Evolutionary conservation across 805 yeast species (phyloP).

Genomic region (Hanseniaspora occidentalis): DNA sequence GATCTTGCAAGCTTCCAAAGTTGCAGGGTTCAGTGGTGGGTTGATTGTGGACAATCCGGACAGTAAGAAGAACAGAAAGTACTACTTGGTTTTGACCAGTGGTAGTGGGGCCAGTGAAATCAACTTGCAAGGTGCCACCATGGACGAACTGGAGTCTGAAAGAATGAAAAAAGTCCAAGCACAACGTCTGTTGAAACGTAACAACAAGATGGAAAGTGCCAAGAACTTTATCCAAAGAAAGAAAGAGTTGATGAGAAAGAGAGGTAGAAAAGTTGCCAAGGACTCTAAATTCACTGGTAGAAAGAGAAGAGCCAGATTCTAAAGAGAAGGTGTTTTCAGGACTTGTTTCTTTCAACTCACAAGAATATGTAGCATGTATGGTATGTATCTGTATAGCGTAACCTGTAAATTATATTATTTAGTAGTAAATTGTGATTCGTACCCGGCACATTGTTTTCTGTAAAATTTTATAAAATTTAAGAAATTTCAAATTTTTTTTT

Average conservation of each 20-base stretch:
- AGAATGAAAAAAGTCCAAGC: background rate
- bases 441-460: background rate
- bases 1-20: constrained; percentile 75
- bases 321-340: constrained; percentile 7
- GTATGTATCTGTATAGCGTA: too few relatives aligned
- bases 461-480: too few relatives aligned
- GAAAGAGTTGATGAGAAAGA: constrained; percentile 83
- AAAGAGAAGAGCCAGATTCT: constrained; percentile 57
- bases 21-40: constrained; percentile 95
- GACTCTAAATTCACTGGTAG: constrained; percentile 92
- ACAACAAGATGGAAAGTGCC: constrained; percentile 47
- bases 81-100: constrained; percentile 68
- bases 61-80: constrained; percentile 80
- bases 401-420: background rate
- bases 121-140: constrained; percentile 47
- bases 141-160: constrained; percentile 18
- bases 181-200: constrained; percentile 11
- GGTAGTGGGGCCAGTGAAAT: constrained; percentile 64
- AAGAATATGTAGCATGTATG: too few relatives aligned
- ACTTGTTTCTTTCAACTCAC: too few relatives aligned
- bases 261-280: constrained; percentile 80
- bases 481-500: too few relatives aligned
- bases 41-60: constrained; percentile 89
- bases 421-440: too few relatives aligned
- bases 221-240: constrained; percentile 79